Conservation (phyloP, 2,329 filamentous ascomycete species). For the Aspergillus felis region DNA sequence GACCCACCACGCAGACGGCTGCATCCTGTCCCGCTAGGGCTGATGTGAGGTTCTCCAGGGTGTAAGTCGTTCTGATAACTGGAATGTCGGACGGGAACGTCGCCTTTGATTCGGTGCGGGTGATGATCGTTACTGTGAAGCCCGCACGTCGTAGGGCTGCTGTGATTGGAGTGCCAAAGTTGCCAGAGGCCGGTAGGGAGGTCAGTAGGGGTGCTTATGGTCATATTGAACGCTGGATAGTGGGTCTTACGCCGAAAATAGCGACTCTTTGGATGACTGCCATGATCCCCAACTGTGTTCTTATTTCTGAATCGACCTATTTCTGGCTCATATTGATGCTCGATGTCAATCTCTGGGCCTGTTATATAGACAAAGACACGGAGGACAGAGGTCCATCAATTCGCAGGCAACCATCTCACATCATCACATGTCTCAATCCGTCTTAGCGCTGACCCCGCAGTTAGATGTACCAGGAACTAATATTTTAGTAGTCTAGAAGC, state of each 20-base stretch:
- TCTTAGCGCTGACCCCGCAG: not conserved
- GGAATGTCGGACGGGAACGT: not conserved
- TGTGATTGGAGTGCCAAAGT: conserved; percentile 8
- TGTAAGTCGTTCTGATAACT: conserved; percentile 6
- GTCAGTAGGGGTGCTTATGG: not conserved
- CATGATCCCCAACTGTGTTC: not conserved
- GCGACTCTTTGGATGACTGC: conserved; percentile 3
- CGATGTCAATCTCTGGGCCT: not conserved
- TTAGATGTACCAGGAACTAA: no score
- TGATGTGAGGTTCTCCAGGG: conserved; percentile 39
- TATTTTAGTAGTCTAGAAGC: no score
- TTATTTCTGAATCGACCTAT: not conserved
- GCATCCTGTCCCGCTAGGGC: conserved; percentile 55
- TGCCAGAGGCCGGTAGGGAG: conserved; percentile 4
- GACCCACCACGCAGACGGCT: conserved; percentile 48
- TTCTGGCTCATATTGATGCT: not conserved
- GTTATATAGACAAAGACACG: not conserved
- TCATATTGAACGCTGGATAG: not conserved
- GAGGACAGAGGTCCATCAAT: not conserved
- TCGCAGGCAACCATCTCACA: not conserved
- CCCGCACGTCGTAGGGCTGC: conserved; percentile 1
- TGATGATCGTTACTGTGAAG: conserved; percentile 6
- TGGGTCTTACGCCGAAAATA: conserved; percentile 5
- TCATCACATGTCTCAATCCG: no score
- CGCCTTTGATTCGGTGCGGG: conserved; percentile 1